Evolutionary conservation across 129 eudicot species (phyloP).

Genomic region (Saussurea involucrata): DNA sequence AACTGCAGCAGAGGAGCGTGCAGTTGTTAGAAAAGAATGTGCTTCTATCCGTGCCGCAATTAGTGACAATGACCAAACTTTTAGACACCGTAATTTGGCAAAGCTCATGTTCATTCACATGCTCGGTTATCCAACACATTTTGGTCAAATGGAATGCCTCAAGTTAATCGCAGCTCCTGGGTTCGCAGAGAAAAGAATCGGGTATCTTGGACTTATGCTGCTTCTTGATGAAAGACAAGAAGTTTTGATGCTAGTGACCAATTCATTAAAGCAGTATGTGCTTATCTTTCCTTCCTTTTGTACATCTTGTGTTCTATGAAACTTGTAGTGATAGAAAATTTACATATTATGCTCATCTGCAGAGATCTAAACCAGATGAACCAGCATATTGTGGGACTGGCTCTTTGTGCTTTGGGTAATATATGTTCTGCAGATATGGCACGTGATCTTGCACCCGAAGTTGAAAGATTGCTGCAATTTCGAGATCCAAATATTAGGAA

Average conservation of each 20-base stretch:
- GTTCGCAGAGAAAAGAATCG: constrained; percentile 97
- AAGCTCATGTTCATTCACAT: constrained; percentile 99
- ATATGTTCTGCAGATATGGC: constrained; percentile 91
- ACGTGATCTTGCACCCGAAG: constrained; percentile 82
- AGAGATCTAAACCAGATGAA: constrained; percentile 95
- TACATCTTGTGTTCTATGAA: not conserved
- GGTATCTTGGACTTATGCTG: constrained; percentile 98
- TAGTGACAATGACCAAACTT: constrained; percentile 84
- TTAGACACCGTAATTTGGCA: constrained; percentile 96
- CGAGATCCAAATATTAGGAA: constrained; percentile 82
- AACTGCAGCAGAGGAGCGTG: constrained; percentile 99
- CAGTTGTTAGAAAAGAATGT: constrained; percentile 98
- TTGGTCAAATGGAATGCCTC: constrained; percentile 99
- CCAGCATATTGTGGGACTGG: constrained; percentile 79
- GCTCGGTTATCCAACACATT: constrained; percentile 99
- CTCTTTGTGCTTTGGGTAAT: constrained; percentile 83
- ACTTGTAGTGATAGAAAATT: not conserved
- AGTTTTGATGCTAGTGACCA: constrained; percentile 96
- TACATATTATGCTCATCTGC: constrained; percentile 7
- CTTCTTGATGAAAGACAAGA: constrained; percentile 99
- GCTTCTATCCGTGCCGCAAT: constrained; percentile 97
- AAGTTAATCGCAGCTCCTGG: constrained; percentile 96
- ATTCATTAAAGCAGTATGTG: constrained; percentile 93
- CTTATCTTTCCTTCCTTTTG: not conserved
- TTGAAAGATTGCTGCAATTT: constrained; percentile 66